phyloP scores from a whole-genome alignment of 805 yeast genomes.

The Hanseniaspora lachancei region DNA sequence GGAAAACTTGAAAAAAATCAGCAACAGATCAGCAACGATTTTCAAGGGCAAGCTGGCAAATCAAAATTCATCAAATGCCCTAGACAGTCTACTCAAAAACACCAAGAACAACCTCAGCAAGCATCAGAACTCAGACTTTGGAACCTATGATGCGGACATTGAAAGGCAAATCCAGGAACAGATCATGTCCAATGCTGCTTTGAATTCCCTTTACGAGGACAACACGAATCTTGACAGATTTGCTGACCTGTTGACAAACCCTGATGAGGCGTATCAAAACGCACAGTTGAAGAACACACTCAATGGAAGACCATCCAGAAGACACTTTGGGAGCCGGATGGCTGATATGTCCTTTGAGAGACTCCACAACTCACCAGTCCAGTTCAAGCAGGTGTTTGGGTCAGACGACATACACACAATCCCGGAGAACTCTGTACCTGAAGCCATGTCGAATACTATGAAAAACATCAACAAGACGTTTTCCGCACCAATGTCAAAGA shows the following conservation, averaged over 20 bases:
- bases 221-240: conserved; percentile 8
- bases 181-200: conserved; percentile 11
- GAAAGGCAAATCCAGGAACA: conserved; percentile 6
- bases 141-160: conserved; percentile 3
- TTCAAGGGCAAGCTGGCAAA: conserved; percentile 5
- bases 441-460: not conserved
- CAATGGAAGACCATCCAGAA: not conserved
- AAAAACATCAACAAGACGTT: not conserved
- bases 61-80: not conserved
- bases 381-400: not conserved
- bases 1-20: conserved; percentile 9
- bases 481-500: not conserved
- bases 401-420: not conserved
- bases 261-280: conserved; percentile 6
- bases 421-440: not conserved
- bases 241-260: not conserved
- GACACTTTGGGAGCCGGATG: not conserved
- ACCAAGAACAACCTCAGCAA: not conserved
- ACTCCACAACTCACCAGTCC: conserved; percentile 3
- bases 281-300: not conserved
- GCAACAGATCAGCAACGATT: conserved; percentile 10
- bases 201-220: conserved; percentile 9
- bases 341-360: not conserved
- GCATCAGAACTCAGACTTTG: not conserved
- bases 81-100: not conserved